Evolutionary conservation across 371 early-diverging fungal species (phyloP).

Genomic region (Mucor plumbeus): DNA sequence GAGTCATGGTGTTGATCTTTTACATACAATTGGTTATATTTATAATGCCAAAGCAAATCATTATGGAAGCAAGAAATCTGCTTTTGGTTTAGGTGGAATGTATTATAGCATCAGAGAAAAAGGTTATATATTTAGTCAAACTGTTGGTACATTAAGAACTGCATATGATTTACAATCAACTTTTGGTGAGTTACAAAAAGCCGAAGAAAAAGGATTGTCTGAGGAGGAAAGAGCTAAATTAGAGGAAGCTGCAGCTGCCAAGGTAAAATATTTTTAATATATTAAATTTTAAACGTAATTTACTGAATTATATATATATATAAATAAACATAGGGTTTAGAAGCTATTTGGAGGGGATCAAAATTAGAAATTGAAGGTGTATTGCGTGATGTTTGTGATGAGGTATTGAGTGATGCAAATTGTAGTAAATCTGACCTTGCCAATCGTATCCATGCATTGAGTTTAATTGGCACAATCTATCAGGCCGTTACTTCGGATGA

Average conservation of each 20-base stretch:
- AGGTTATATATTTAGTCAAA: slow-evolving; percentile 87
- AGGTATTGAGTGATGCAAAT: slow-evolving; percentile 70
- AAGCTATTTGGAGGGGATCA: slow-evolving; percentile 93
- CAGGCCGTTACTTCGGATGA: slow-evolving; percentile 43
- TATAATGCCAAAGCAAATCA: slow-evolving; percentile 88
- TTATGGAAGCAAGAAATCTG: slow-evolving; percentile 71
- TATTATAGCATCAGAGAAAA: slow-evolving; percentile 74
- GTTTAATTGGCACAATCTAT: slow-evolving; percentile 77
- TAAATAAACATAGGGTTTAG: slow-evolving; percentile 78
- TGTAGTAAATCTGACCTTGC: slow-evolving; percentile 56
- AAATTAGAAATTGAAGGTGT: slow-evolving; percentile 95
- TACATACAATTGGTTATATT: slow-evolving; percentile 91
- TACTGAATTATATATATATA: background rate
- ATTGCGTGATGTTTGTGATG: slow-evolving; percentile 90
- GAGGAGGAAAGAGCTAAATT: slow-evolving; percentile 64
- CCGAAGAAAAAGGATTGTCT: slow-evolving; percentile 81
- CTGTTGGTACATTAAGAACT: slow-evolving; percentile 86
- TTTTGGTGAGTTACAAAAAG: slow-evolving; percentile 84
- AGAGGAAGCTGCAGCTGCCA: slow-evolving; percentile 75
- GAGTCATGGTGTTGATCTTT: slow-evolving; percentile 89
- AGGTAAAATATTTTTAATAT: slow-evolving; percentile 29
- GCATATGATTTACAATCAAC: slow-evolving; percentile 91
- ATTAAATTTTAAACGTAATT: background rate
- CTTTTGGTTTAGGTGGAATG: slow-evolving; percentile 76
- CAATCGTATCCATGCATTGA: slow-evolving; percentile 73